Evolutionary conservation across 768 basidiomycete species (phyloP).

Genomic region (Agrocybe praecox): DNA sequence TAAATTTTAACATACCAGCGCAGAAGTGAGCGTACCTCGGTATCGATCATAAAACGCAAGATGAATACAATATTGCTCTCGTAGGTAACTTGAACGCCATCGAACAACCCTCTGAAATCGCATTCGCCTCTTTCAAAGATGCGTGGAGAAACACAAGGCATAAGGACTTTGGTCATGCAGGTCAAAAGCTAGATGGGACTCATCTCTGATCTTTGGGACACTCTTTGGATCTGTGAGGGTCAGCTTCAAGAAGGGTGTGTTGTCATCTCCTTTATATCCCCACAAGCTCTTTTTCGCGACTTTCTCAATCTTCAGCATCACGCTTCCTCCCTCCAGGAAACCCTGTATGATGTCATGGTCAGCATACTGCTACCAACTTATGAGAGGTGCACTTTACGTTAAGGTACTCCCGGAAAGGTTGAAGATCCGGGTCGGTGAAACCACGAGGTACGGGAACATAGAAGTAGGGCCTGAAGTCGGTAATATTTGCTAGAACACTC

Average conservation of each 20-base stretch:
- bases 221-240: constrained; percentile 71
- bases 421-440: constrained; percentile 68
- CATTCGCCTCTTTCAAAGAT: constrained; percentile 78
- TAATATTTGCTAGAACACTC: constrained; percentile 85
- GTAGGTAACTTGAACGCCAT: constrained; percentile 64
- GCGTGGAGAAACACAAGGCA: constrained; percentile 39
- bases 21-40: constrained; percentile 57
- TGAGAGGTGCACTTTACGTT: constrained; percentile 57
- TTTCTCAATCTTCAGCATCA: constrained; percentile 57
- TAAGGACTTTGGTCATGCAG: constrained; percentile 1
- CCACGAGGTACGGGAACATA: constrained; percentile 88
- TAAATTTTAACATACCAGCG: not conserved
- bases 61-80: constrained; percentile 95
- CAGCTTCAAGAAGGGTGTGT: constrained; percentile 83
- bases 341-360: constrained; percentile 23
- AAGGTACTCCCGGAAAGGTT: constrained; percentile 64
- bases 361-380: not conserved
- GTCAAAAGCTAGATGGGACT: constrained; percentile 39
- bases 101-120: constrained; percentile 61
- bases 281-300: constrained; percentile 74
- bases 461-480: constrained; percentile 90
- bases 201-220: constrained; percentile 90
- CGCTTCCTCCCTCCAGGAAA: constrained; percentile 30
- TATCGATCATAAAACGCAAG: constrained; percentile 97
- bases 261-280: constrained; percentile 88